Evolutionary conservation across 2,329 filamentous ascomycete genomes (phyloP).

Genomic region (Capronia coronata): DNA sequence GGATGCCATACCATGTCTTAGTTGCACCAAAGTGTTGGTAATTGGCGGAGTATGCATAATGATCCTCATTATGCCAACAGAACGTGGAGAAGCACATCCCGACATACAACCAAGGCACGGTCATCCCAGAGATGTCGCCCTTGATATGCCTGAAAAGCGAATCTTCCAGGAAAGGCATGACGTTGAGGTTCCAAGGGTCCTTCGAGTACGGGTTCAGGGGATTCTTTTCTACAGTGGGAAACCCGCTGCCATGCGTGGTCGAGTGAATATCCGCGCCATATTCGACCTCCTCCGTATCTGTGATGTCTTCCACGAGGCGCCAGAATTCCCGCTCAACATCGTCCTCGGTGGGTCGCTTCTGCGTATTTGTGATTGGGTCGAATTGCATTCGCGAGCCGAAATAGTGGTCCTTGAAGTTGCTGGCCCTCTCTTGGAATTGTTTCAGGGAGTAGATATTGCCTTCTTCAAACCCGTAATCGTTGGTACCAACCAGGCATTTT

Average conservation of each 20-base stretch:
- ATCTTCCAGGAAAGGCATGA: conserved; percentile 81
- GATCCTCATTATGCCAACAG: conserved; percentile 98
- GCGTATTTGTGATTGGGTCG: conserved; percentile 74
- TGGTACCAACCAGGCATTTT: conserved; percentile 87
- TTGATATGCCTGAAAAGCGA: conserved; percentile 97
- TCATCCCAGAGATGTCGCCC: conserved; percentile 97
- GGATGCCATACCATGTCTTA: conserved; percentile 99
- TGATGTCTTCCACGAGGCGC: conserved; percentile 85
- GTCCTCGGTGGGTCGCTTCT: conserved; percentile 79
- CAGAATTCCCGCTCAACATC: conserved; percentile 97
- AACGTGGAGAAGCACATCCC: conserved; percentile 99
- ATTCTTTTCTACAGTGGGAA: conserved; percentile 87
- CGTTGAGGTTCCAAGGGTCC: conserved; percentile 93
- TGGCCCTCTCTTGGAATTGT: conserved; percentile 93
- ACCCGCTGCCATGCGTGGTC: conserved; percentile 93
- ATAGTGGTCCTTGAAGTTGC: conserved; percentile 89
- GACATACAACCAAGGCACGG: conserved; percentile 96
- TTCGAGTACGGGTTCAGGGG: conserved; percentile 79
- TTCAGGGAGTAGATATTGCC: conserved; percentile 90
- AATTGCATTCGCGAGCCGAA: conserved; percentile 87
- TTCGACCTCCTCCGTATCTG: conserved; percentile 94
- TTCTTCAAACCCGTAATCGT: conserved; percentile 95
- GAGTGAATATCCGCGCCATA: conserved; percentile 98
- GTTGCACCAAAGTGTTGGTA: conserved; percentile 98
- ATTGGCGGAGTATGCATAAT: conserved; percentile 95